Percentiles rank a stretch among this genome's conserved stretches.
These are phyloP conservation scores for Sporothrix mexicana DNA, from an alignment of 2,329 filamentous ascomycete genomes.

Conservation along the genomic window DNA sequence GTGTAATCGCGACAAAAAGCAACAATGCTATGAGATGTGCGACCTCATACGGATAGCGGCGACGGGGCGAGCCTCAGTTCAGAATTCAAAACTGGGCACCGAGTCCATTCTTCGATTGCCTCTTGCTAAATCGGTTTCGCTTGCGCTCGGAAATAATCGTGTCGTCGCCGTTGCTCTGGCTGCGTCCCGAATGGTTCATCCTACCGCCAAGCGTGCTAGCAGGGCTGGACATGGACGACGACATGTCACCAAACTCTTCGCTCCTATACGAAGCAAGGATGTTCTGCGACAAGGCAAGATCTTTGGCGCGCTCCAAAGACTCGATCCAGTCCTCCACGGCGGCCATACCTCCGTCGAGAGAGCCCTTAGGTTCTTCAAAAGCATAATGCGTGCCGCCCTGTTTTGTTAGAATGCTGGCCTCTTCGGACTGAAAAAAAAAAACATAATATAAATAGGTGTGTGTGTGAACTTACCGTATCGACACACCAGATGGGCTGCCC, in stretches of 20 bases:
- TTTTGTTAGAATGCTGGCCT: no score
- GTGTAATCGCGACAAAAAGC: not conserved
- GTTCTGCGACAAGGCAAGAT: slow-evolving; percentile 79
- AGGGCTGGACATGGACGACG: slow-evolving; percentile 76
- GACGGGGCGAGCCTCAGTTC: not conserved
- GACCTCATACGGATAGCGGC: not conserved
- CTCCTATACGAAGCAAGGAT: slow-evolving; percentile 68
- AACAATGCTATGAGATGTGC: not conserved
- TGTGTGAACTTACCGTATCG: slow-evolving; percentile 74
- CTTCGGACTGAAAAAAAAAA: not conserved
- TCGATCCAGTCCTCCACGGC: slow-evolving; percentile 93
- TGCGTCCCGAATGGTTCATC: slow-evolving; percentile 62
- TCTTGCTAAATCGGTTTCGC: slow-evolving; percentile 80
- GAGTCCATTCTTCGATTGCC: slow-evolving; percentile 92
- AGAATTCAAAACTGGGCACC: slow-evolving; percentile 76
- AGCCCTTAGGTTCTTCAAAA: slow-evolving; percentile 88
- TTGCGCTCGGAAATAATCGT: slow-evolving; percentile 51
- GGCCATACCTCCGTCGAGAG: slow-evolving; percentile 66
- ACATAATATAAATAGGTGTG: not conserved
- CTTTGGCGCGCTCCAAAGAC: slow-evolving; percentile 81
- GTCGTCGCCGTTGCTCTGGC: slow-evolving; percentile 62
- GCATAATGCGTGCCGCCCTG: slow-evolving; percentile 88
- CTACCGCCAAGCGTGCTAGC: slow-evolving; percentile 71
- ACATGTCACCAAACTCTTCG: slow-evolving; percentile 72
- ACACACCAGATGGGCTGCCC: slow-evolving; percentile 87